Evolutionary conservation across 306 rosid genomes (phyloP), one percentile per base, ranked within the genome.

Genomic region (Vigna nakashimae): DNA sequence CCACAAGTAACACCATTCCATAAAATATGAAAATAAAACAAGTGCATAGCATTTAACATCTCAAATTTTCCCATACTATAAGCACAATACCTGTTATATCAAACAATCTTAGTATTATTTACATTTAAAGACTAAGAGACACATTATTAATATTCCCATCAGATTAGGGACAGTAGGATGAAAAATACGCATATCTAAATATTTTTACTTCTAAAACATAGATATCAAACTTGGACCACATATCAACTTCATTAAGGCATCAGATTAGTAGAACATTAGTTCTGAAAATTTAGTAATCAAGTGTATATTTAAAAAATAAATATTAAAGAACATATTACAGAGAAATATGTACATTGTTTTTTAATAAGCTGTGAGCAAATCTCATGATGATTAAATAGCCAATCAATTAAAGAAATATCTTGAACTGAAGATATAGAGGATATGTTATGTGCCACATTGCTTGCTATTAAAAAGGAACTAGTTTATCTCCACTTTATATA

Each of bases 21-120:
- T 40, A 40, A 55, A 70, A 70, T 79, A 17, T 42, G 38, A 17
- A 45, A 76, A 59, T 26, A 46, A 59, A 72, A 67, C 53, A 59
- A 26, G 66, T 8, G 76, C 45, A 65, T 8, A 7, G 30, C 13
- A 24, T 14, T 52, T 32, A 60, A 14, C 38, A 8, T 59, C 68
- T 15, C 38, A 51, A 76, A 59, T 34, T 20, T 65, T 67, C 26
- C 32, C 20, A 22, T 9, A 40, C 22, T 58, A 74, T 42, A 30
- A 4, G 4, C 38, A 34, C 6, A 5, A 40, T 52, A 79, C 42
- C n/a, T 18, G 48, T 18, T 66, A 30, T 57, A 57, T 24, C 69
- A 66, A 58, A 69, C 26, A 45, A 55, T 63, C 40, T 65, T 69
- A 6, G 45, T 69, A 17, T 50, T 52, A 50, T 45, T 59, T 5